phyloP scores from a whole-genome alignment of 768 basidiomycete genomes.

The Agrocybe praecox region DNA sequence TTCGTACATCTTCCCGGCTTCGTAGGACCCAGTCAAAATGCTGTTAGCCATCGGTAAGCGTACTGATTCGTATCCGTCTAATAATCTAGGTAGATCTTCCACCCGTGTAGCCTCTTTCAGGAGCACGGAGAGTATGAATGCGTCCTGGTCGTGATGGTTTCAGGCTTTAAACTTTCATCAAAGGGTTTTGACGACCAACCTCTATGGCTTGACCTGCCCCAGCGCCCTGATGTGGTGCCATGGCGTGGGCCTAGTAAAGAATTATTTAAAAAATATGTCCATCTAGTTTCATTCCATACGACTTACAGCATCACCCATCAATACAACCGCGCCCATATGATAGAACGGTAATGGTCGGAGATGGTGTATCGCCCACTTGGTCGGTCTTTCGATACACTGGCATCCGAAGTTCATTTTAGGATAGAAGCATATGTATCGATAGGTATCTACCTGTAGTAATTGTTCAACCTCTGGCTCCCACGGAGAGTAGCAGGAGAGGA shows the following conservation, averaged over 20 bases:
- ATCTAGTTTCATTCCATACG: not conserved
- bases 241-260: conserved; percentile 44
- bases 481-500: conserved; percentile 30
- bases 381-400: conserved; percentile 38
- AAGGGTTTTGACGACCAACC: conserved; percentile 21
- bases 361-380: conserved; percentile 45
- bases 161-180: not conserved
- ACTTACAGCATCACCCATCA: conserved; percentile 49
- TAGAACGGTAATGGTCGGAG: conserved; percentile 40
- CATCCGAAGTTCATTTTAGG: not conserved
- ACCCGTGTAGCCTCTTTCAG: conserved; percentile 14
- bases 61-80: conserved; percentile 33
- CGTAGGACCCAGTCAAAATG: conserved; percentile 31
- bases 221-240: conserved; percentile 49
- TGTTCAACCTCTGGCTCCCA: conserved; percentile 36
- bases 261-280: conserved; percentile 4
- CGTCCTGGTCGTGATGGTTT: conserved; percentile 31
- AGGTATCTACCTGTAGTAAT: conserved; percentile 25
- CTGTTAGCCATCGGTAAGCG: conserved; percentile 36
- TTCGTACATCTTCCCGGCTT: conserved; percentile 40
- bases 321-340: conserved; percentile 37
- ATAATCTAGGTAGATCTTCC: conserved; percentile 19
- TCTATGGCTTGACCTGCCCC: conserved; percentile 57
- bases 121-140: conserved; percentile 46
- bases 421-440: not conserved